Conservation (phyloP, 148 eudicot species). For the Heliosperma pusillum region DNA sequence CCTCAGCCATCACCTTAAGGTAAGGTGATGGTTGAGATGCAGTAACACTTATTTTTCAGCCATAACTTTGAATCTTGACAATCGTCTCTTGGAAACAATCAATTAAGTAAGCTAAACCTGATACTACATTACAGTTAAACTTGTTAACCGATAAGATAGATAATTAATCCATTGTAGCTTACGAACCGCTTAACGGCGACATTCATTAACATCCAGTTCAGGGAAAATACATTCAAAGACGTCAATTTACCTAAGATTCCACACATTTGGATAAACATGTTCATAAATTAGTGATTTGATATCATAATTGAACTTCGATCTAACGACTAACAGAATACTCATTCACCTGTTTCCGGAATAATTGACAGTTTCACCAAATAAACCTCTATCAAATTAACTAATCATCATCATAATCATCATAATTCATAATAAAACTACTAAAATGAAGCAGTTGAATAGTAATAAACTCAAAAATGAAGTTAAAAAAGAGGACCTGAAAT, state of each 20-base stretch:
- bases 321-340: too few species aligned
- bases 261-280: background rate
- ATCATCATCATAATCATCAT: background rate
- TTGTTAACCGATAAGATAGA: too few species aligned
- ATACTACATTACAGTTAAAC: too few species aligned
- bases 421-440: background rate
- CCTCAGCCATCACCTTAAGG: too few species aligned
- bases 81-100: background rate
- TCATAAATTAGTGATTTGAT: background rate
- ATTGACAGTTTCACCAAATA: too few species aligned
- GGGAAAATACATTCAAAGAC: background rate
- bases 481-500: constrained; percentile 35
- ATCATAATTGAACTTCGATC: too few species aligned
- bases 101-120: background rate
- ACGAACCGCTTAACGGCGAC: too few species aligned
- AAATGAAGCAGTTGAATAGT: background rate
- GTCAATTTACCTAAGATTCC: background rate
- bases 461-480: background rate
- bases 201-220: too few species aligned
- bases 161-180: too few species aligned
- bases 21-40: too few species aligned
- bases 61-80: background rate
- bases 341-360: too few species aligned
- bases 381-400: background rate
- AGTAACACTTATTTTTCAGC: too few species aligned